Evolutionary conservation across 805 yeast species (phyloP), one percentile per base, ranked within the genome.

Genomic region (Wickerhamiella azyma): DNA sequence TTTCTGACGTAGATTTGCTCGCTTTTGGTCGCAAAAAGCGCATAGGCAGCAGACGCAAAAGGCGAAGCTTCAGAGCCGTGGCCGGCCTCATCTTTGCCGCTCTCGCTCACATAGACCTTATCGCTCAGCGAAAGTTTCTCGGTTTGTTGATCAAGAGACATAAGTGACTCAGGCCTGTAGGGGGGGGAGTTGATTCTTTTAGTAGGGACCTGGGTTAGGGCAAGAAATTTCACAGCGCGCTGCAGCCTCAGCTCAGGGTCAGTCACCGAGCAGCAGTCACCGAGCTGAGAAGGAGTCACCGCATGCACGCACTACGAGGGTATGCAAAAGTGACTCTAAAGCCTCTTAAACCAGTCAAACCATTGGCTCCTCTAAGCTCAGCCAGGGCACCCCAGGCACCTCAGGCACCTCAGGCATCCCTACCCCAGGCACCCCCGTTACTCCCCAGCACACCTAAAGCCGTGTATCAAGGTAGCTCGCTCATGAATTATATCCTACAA

Each of bases 11-110:
- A 67, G 33, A 82, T 60, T 57, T 75, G 76, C 49, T 79, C 71
- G 51, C 37, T 52, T 52, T 52, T 74, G 41, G 61, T 52, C 17
- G 59, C 53, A 56, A 61, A 80, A 36, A 81, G 58, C 2, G 96
- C 99, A 61, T 64, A 89, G 0, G 97, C 94, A 13, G 96, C 69
- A 9, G 85, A 75, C 60, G 82, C 76, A 68, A 68, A 86, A 39
- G 98, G 97, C 18, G 68, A 56, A 19, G 69, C 72, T 61, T 78
- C 71, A 19, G 85, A 52, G 42, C 97, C 97, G 2, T 61, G 50
- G n/a, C 69, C 70, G 24, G 71, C 65, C 18, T 68, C 56, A 39
- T 68, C 74, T 56, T 85, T 37, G 36, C 60, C 60, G 5, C 38
- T 19, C 55, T 85, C 95, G 74, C 81, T 74, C 52, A 92, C 78